These are phyloP conservation scores for Coemansia sp. DNA, from an alignment of 192 early-diverging fungal species.

Conservation along the genomic window DNA sequence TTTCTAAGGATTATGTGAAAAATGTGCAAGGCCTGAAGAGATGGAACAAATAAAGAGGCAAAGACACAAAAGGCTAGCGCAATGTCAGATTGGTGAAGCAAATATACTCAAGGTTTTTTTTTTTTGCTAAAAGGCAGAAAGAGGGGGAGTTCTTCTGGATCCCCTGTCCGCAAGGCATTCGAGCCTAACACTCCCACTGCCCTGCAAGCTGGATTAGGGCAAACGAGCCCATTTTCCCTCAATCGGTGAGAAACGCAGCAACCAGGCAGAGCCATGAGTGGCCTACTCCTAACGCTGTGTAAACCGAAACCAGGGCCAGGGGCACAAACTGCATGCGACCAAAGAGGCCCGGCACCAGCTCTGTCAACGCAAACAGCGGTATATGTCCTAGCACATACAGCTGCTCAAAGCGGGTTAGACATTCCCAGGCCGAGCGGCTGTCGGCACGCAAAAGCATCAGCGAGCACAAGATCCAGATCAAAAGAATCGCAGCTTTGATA, in stretches of 20 bases:
- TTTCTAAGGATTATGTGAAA: neutral
- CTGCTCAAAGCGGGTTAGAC: constrained; percentile 28
- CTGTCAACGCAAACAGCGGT: constrained; percentile 31
- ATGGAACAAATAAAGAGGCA: constrained; percentile 15
- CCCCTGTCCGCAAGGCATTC: neutral
- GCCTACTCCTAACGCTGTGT: constrained; percentile 70
- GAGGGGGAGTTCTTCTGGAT: neutral
- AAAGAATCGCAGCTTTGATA: constrained; percentile 25
- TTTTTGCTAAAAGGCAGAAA: neutral
- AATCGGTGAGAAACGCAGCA: constrained; percentile 21
- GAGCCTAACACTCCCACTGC: no score
- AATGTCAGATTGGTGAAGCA: neutral
- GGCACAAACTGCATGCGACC: constrained; percentile 73
- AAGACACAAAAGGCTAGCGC: neutral
- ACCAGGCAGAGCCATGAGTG: constrained; percentile 67
- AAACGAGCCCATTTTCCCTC: neutral
- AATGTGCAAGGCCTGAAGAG: constrained; percentile 1
- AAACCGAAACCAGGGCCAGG: constrained; percentile 75
- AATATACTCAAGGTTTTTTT: neutral
- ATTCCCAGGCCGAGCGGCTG: constrained; percentile 30
- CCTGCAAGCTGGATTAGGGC: constrained; percentile 7
- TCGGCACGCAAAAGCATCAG: constrained; percentile 26
- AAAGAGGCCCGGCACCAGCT: constrained; percentile 33
- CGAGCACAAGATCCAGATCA: constrained; percentile 33
- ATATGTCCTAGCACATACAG: constrained; percentile 27